Evolutionary conservation across 2,329 filamentous ascomycete species (phyloP), one percentile per base, ranked within the genome.

Genomic region (Moelleriella libera): DNA sequence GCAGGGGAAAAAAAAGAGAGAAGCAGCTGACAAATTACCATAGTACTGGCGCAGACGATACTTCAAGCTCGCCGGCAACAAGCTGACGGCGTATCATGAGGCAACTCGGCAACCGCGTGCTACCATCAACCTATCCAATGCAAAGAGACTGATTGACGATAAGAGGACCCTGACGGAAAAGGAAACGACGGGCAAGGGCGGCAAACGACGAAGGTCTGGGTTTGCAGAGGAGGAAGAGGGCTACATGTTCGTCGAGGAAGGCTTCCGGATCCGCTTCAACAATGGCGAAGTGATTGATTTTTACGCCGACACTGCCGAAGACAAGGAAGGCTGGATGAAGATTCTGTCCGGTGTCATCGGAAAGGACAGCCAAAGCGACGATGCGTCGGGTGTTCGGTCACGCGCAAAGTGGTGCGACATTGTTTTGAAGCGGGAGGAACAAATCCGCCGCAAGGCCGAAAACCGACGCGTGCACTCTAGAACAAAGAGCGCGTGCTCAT

Each of bases 241-340:
- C 41, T 98, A 98, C 71, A 95, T 96, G 85, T 98, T 98, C 63
- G 90, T 98, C 47, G 92, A 98, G 64, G 92, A 98, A 63, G 92
- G 92, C 3, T 98, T 98, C 82, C 87, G 92, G 41, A 94, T 98
- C 62, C 88, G 90, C 49, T 98, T 98, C 67, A 94, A 87, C 62
- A 98, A 98, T 59, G 92, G 92, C 51, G 92, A 98, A 68, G 82
- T 95, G 53, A 98, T 98, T 61, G 90, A 97, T 70, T 97, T 97
- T 63, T 97, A 98, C 61, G 92, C 90, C 59, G 90, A 97, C 65
- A 89, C 80, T 32, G 78, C 82, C 2, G 78, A 78, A 40, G 84
- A 92, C 60, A 98, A 97, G 68, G 87, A 95, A 43, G 84, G 81
- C 47, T 98, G 92, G 92, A 92, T 98, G 85, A 82, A 81, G 62